phyloP scores from a whole-genome alignment of 768 basidiomycete genomes.

The Lentinula edodes region DNA sequence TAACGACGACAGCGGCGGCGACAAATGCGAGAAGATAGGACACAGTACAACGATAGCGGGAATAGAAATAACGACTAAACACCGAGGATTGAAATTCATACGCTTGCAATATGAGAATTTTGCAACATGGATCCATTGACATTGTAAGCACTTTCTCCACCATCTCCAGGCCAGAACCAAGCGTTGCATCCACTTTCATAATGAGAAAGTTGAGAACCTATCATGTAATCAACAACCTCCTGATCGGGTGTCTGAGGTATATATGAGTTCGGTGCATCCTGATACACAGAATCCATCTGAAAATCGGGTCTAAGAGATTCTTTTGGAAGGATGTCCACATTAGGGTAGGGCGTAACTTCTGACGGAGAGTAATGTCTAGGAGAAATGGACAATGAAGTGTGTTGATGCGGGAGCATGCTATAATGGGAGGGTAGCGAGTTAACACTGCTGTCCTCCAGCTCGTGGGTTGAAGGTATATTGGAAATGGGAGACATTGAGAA shows the following conservation, averaged over 20 bases:
- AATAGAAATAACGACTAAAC: background rate
- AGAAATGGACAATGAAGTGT: background rate
- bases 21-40: background rate
- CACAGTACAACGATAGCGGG: background rate
- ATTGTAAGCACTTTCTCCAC: background rate
- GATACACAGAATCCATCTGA: background rate
- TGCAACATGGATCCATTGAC: background rate
- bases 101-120: background rate
- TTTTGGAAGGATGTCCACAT: background rate
- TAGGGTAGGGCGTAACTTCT: background rate
- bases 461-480: background rate
- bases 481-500: background rate
- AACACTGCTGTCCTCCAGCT: background rate
- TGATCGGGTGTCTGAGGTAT: background rate
- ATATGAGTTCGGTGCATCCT: background rate
- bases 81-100: background rate
- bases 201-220: slow-evolving; percentile 3
- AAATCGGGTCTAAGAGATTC: background rate
- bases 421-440: background rate
- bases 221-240: slow-evolving; percentile 1
- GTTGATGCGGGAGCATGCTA: background rate
- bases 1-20: background rate
- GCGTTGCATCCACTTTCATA: slow-evolving; percentile 6
- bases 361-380: background rate
- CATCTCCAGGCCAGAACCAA: slow-evolving; percentile 8